Conservation (phyloP, 169 alveolate species). For the Fabrea salina region DNA sequence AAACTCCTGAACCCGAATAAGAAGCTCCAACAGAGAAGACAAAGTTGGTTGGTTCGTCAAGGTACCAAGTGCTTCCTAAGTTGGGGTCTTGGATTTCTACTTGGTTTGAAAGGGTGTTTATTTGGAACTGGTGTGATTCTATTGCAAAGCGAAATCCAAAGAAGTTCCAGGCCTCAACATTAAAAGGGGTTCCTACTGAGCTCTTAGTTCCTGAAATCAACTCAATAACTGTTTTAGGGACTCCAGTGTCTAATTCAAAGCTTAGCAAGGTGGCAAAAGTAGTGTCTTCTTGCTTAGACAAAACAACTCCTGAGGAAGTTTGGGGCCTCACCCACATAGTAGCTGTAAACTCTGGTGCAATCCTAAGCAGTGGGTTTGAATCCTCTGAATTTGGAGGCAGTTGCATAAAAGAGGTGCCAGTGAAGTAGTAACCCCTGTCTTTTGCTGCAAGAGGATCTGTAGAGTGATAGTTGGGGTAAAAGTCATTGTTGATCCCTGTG, state of each 20-base stretch:
- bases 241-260: neutral
- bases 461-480: neutral
- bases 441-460: neutral
- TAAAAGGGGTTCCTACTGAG: neutral
- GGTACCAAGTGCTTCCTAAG: neutral
- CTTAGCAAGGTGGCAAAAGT: neutral
- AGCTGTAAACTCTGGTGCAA: neutral
- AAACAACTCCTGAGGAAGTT: neutral
- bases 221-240: neutral
- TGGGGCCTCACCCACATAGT: neutral
- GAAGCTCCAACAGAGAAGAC: neutral
- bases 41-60: neutral
- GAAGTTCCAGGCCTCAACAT: neutral
- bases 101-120: neutral
- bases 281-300: neutral
- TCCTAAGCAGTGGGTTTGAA: neutral
- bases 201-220: no score
- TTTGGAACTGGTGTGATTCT: neutral
- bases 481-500: neutral
- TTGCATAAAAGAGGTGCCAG: neutral
- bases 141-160: neutral
- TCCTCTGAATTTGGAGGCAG: neutral
- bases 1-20: neutral
- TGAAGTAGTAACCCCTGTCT: slow-evolving; percentile 4
- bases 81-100: neutral